Conservation (phyloP, 1,284 basidiomycete genomes). For the Bondarzewia mesenterica region DNA sequence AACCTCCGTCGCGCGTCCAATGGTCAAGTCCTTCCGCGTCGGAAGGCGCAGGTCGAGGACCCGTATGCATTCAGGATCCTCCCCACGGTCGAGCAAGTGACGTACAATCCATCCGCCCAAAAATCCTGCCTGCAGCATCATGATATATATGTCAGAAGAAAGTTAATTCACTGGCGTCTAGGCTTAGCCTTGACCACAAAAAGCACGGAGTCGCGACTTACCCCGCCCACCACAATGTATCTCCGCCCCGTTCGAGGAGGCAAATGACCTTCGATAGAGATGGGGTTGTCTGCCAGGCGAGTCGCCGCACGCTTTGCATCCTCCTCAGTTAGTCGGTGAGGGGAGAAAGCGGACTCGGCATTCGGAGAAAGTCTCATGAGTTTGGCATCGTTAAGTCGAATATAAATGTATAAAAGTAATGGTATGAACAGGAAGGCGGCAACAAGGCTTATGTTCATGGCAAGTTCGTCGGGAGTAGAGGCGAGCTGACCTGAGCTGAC, state of each 20-base stretch:
- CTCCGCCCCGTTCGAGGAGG: conserved; percentile 46
- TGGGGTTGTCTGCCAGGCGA: conserved; percentile 24
- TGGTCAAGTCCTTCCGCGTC: conserved; percentile 41
- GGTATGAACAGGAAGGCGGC: not conserved
- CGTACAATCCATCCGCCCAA: conserved; percentile 70
- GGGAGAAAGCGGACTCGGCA: conserved; percentile 32
- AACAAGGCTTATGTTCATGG: not conserved
- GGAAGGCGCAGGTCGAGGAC: conserved; percentile 58
- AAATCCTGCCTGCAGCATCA: conserved; percentile 49
- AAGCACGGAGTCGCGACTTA: conserved; percentile 21
- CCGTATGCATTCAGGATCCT: conserved; percentile 56
- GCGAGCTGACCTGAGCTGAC: not conserved
- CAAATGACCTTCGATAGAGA: conserved; percentile 29
- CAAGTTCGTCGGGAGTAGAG: not conserved
- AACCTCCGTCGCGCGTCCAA: conserved; percentile 39
- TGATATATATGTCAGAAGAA: not conserved
- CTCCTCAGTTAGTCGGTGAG: conserved; percentile 34
- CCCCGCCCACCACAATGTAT: conserved; percentile 50
- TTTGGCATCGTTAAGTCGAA: conserved; percentile 40
- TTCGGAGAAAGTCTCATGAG: conserved; percentile 37
- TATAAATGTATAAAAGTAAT: conserved; percentile 31
- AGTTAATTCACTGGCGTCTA: too few relatives aligned
- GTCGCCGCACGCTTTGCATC: conserved; percentile 29
- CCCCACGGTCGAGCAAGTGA: conserved; percentile 58
- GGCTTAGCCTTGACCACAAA: not conserved